These are phyloP conservation scores for Fusarium anthophilum DNA, from an alignment of 2,329 filamentous ascomycete genomes.

Conservation along the genomic window DNA sequence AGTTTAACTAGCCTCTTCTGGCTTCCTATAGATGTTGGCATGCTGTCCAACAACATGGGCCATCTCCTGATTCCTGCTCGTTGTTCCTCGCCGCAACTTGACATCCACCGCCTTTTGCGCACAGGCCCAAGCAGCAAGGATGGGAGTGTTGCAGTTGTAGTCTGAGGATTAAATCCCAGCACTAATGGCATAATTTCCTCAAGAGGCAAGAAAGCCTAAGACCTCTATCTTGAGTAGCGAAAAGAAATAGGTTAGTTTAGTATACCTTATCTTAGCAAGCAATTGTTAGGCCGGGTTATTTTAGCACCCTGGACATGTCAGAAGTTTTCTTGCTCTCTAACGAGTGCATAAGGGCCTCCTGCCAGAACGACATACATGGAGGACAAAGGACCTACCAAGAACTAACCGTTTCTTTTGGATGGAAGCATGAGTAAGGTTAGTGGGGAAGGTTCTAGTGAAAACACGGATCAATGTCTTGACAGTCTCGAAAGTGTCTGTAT, in stretches of 20 bases:
- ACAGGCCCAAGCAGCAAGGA: slow-evolving; percentile 15
- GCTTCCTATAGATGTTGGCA: slow-evolving; percentile 14
- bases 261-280: neutral
- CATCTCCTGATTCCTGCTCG: neutral
- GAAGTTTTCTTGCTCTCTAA: neutral
- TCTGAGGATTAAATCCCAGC: neutral
- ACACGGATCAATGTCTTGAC: neutral
- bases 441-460: neutral
- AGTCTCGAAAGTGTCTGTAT: slow-evolving; percentile 4
- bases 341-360: neutral
- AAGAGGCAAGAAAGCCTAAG: neutral
- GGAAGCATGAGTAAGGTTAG: neutral
- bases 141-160: neutral
- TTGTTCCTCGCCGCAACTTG: neutral
- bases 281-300: neutral
- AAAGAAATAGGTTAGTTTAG: neutral
- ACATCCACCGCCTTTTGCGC: slow-evolving; percentile 38
- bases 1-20: slow-evolving; percentile 4
- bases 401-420: neutral
- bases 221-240: neutral
- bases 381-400: neutral
- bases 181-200: neutral
- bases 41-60: neutral
- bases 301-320: neutral
- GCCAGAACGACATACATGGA: neutral